A percentile compares a stretch with the other conserved stretches of the same genome.
These are phyloP conservation scores for Alternaria sp. DNA, from an alignment of 2,329 filamentous ascomycete genomes.

Conservation along the genomic window DNA sequence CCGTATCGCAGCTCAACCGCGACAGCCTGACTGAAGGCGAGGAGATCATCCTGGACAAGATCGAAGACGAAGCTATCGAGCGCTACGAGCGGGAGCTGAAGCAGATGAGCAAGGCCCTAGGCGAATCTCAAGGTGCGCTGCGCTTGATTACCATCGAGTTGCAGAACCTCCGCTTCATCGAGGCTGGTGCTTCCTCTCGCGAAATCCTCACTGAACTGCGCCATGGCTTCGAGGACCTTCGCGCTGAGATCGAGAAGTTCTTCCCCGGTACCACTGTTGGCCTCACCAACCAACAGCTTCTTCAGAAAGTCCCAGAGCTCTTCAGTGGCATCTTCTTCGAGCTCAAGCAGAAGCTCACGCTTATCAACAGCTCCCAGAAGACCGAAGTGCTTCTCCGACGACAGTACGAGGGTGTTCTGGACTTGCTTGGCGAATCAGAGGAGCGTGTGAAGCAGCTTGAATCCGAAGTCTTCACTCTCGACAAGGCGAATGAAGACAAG, in stretches of 20 bases:
- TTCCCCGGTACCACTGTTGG: conserved; percentile 49
- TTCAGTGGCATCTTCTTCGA: conserved; percentile 48
- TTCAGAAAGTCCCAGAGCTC: conserved; percentile 46
- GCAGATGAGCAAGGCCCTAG: conserved; percentile 45
- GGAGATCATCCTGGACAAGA: conserved; percentile 28
- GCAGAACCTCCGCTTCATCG: conserved; percentile 51
- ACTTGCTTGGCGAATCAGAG: conserved; percentile 38
- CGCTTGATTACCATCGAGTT: conserved; percentile 53
- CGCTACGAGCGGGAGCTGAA: conserved; percentile 51
- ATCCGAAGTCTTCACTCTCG: conserved; percentile 43
- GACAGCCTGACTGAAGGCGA: conserved; percentile 34
- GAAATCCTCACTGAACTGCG: conserved; percentile 51
- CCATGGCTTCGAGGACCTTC: conserved; percentile 50
- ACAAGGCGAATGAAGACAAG: conserved; percentile 47
- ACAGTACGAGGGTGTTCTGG: conserved; percentile 40
- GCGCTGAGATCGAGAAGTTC: conserved; percentile 48
- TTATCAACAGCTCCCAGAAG: conserved; percentile 42
- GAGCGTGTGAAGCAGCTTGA: conserved; percentile 48
- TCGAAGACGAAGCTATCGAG: conserved; percentile 45
- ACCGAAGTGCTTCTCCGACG: conserved; percentile 46
- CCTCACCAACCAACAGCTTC: conserved; percentile 49
- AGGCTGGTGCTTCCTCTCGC: conserved; percentile 37
- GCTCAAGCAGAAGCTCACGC: conserved; percentile 37
- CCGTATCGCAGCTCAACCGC: conserved; percentile 33
- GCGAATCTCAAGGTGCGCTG: conserved; percentile 49